Base-by-base conservation (phyloP, 139 green algal species). In the Chlorella sp. region DNA sequence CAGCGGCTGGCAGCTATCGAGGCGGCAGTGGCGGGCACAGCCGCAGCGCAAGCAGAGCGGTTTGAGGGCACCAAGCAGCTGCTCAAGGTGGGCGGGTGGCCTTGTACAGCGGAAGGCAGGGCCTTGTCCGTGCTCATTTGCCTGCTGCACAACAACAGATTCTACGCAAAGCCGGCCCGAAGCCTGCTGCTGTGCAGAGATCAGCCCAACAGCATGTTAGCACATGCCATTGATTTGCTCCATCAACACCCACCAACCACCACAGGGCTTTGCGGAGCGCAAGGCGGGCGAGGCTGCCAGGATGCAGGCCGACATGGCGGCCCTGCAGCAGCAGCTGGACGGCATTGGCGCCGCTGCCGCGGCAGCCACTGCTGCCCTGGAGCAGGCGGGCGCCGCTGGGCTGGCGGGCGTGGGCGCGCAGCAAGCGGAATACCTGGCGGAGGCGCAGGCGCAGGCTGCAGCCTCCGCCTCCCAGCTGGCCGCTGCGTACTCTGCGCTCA, bases 281-380 rank as follows among this genome's bases (percentile, higher is more conserved):
- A 88, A 88, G 68, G 67, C n/a, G 1, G 70, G 5, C 16, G 81
- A 86, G 38, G 81, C 81, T 1, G 34, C 28, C 16, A 62, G 38
- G 32, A 71, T 81, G 74, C 47, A 64, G 28, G 32, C 74, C 26
- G 69, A 76, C 18, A 44, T 88, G 79, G 88, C 86, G 32, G 68
- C 18, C 9, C 65, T 91, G 81, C 83, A 91, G 73, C 60, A 47
- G 21, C 87, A 88, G 83, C 72, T 88, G 51, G 90, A 88, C 0
- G 65, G 44, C 30, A 62, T 89, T 0, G 69, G 72, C 13, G 57
- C 56, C 11, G 65, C 55, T 11, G 72, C 85, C 2, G 76, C 76
- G 21, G 86, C 41, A 21, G 68, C 68, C n/a, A 57, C 39, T 15
- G 74, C 79, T 1, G 82, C 76, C 7, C 71, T 85, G 63, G 69